Evolutionary conservation across 176 grass and related monocot species (phyloP).

Genomic region (Oryza meridionalis): DNA sequence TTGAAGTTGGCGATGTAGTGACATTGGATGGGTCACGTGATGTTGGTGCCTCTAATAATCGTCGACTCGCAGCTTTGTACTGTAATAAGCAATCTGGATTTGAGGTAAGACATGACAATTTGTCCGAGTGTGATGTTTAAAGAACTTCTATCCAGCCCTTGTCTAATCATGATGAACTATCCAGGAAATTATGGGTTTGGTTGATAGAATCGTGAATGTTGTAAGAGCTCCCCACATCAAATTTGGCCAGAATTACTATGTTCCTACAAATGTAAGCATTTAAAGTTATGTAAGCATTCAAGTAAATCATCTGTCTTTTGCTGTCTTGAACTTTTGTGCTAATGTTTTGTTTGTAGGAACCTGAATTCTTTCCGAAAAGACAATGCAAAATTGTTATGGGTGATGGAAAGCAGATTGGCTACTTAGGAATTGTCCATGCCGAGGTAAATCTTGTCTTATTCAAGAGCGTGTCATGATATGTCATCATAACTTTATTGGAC

Average conservation of each 20-base stretch:
- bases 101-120: conserved; percentile 59
- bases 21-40: conserved; percentile 57
- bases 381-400: conserved; percentile 79
- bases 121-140: conserved; percentile 5
- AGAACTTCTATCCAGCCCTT: conserved; percentile 25
- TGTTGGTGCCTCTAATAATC: conserved; percentile 89
- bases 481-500: background rate
- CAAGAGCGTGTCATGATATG: background rate
- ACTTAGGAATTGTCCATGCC: conserved; percentile 85
- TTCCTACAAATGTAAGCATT: conserved; percentile 72
- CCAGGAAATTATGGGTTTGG: conserved; percentile 94
- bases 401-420: conserved; percentile 73
- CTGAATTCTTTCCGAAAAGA: conserved; percentile 88
- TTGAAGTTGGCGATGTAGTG: conserved; percentile 91
- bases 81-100: conserved; percentile 87
- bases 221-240: conserved; percentile 57
- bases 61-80: conserved; percentile 84
- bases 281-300: background rate
- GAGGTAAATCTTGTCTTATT: conserved; percentile 52
- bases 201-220: conserved; percentile 89
- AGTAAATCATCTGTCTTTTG: conserved; percentile 27
- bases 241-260: conserved; percentile 60
- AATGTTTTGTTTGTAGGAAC: conserved; percentile 59
- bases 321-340: conserved; percentile 20
- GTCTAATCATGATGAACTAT: conserved; percentile 27